Conservation (phyloP, 1,284 basidiomycete species). For the Cutaneotrichosporon curvatum region DNA sequence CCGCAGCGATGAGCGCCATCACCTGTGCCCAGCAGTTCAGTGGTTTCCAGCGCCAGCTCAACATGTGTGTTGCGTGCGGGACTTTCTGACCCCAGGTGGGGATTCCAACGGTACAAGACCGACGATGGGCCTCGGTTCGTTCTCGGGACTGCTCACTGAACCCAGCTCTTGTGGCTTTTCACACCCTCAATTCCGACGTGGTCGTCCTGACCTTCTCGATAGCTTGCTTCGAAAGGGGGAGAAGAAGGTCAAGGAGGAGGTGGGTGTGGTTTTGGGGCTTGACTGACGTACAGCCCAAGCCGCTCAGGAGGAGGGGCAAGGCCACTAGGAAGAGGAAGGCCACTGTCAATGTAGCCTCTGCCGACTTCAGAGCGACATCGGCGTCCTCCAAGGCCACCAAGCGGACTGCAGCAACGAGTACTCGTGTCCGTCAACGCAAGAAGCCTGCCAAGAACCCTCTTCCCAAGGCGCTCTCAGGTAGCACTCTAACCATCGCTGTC, state of each 20-base stretch:
- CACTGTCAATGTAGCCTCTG: too few relatives aligned
- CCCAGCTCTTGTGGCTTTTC: conserved; percentile 11
- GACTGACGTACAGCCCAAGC: too few relatives aligned
- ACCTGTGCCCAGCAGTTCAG: conserved; percentile 11
- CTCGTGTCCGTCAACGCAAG: too few relatives aligned
- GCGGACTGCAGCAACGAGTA: too few relatives aligned
- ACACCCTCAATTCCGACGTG: conserved; percentile 5
- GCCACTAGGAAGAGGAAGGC: too few relatives aligned
- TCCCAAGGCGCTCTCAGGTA: too few relatives aligned
- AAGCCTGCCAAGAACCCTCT: too few relatives aligned
- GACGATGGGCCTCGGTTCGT: not conserved
- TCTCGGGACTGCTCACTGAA: not conserved
- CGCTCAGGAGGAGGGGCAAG: too few relatives aligned
- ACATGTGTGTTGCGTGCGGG: conserved; percentile 7
- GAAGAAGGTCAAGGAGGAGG: not conserved
- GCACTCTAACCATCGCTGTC: too few relatives aligned
- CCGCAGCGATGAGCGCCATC: conserved; percentile 13
- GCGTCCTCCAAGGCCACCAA: not conserved
- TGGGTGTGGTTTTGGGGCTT: not conserved
- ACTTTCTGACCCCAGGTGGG: conserved; percentile 12
- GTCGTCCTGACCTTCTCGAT: conserved; percentile 4
- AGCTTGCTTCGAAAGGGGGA: conserved; percentile 10
- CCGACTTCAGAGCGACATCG: not conserved
- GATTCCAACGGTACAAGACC: conserved; percentile 7
- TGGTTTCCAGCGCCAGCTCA: conserved; percentile 16